phyloP scores from a whole-genome alignment of 306 rosid species.

The Cicer judaicum region DNA sequence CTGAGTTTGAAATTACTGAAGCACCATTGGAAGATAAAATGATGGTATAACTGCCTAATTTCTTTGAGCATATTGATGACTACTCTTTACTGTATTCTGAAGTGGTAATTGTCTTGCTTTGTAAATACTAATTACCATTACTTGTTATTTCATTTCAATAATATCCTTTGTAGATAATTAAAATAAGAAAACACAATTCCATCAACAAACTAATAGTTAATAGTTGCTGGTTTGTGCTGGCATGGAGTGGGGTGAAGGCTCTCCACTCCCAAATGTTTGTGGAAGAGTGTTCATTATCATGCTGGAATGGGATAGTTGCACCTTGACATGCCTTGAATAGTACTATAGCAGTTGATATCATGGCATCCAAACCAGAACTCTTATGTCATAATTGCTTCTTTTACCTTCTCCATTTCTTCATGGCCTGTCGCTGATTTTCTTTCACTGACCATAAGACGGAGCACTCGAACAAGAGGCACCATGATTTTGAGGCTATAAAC shows the following conservation, averaged over 20 bases:
- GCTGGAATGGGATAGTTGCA: not conserved
- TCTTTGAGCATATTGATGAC: constrained; percentile 23
- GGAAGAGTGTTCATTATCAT: not conserved
- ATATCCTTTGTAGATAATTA: constrained; percentile 21
- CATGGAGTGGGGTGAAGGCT: constrained; percentile 1
- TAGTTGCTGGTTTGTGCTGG: not conserved
- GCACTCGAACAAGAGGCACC: not conserved
- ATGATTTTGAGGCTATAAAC: not conserved
- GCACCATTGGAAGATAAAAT: constrained; percentile 86
- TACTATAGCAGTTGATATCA: not conserved
- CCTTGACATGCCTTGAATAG: not conserved
- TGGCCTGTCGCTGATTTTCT: not conserved
- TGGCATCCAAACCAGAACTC: not conserved
- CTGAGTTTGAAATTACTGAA: constrained; percentile 86
- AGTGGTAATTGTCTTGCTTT: constrained; percentile 3
- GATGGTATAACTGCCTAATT: constrained; percentile 67
- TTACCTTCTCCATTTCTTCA: not conserved
- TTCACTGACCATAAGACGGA: not conserved
- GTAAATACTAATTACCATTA: constrained; percentile 11
- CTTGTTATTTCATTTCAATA: constrained; percentile 24
- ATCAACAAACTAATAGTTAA: constrained; percentile 11
- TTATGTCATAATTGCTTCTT: not conserved
- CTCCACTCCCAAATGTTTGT: not conserved
- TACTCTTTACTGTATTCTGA: not conserved
- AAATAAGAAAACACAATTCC: constrained; percentile 11